Evolutionary conservation across 805 yeast species (phyloP).

Genomic region (Gaillardinia entomophila): DNA sequence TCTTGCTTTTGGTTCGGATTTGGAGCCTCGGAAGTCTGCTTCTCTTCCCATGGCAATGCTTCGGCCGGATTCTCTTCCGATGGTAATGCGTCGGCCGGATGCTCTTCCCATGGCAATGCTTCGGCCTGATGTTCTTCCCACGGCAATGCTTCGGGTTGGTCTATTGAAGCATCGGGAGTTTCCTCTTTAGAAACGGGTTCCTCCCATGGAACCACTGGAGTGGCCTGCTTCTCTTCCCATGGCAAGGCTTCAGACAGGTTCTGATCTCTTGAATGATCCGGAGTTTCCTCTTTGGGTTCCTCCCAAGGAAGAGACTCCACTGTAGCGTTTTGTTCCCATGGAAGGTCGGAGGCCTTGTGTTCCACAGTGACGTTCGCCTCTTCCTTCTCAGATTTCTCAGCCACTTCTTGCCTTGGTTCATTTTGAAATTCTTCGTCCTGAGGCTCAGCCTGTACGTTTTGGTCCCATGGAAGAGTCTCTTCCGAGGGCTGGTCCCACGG

Average conservation of each 20-base stretch:
- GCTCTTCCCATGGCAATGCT: not conserved
- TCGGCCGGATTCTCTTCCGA: conserved; percentile 1
- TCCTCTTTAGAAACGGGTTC: conserved; percentile 1
- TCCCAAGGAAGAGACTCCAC: conserved; percentile 7
- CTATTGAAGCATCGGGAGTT: not conserved
- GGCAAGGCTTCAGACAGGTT: conserved; percentile 10
- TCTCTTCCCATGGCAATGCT: conserved; percentile 3
- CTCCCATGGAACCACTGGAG: conserved; percentile 4
- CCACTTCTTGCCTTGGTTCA: no score
- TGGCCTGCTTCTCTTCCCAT: conserved; percentile 7
- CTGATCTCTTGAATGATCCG: no score
- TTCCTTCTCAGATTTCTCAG: conserved; percentile 2
- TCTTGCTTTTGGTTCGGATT: not conserved
- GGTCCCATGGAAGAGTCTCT: no score
- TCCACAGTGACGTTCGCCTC: not conserved
- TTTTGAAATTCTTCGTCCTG: no score
- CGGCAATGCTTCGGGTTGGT: conserved; percentile 6
- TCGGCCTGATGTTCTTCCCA: conserved; percentile 7
- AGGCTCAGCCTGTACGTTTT: no score
- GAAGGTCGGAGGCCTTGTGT: conserved; percentile 1
- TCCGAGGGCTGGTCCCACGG: no score
- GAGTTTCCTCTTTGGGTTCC: conserved; percentile 2
- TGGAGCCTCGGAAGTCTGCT: not conserved
- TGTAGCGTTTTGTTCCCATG: conserved; percentile 5
- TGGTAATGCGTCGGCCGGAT: conserved; percentile 1